Base-by-base conservation (phyloP, 2,329 filamentous ascomycete genomes). In the Blastomyces silverae region DNA sequence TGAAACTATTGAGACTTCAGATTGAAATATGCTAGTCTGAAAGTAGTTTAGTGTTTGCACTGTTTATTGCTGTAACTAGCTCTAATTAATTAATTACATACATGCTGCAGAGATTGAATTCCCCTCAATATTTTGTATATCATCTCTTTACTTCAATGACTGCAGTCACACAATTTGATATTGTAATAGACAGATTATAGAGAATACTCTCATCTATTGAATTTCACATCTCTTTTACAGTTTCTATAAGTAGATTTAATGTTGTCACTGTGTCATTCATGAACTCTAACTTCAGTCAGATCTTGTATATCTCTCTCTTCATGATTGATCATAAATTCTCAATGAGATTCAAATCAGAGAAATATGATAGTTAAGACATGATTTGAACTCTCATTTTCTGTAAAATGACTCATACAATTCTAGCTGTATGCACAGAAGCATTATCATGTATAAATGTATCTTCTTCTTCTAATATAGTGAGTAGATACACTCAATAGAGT, bases 371-470 rank as follows among this genome's bases (percentile, higher is more conserved):
- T 61, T 63, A 70, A 22, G 65, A 42, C n/a, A 69, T 64, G 22
- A 64, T 48, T 10, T 58, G 22, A 37, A 69, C 62, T 44, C 57
- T 62, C 50, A 64, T 58, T 5, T 52, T 6, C 28, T 60, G 15
- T 60, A 69, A 59, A 22, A 46, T 44, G n/a, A 42, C 2, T n/a
- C 53, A 46, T 46, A 60, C 61, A 44, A 28, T n/a, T 31, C 20
- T 28, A 17, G 50, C 56, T 3, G 22, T 63, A 64, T 69, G 63
- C 31, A 58, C 52, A 15, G 25, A 37, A 5, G 67, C 61, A 39
- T 68, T 67, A 65, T 70, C 68, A 63, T 70, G 66, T 56, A 65
- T 50, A 63, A 70, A 70, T 25, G 64, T 60, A 37, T 39, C 17
- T n/a, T 42, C 52, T 22, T 42, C 28, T 53, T 52, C 28, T 1